Evolutionary conservation across 805 yeast genomes (phyloP).

Genomic region (Ogataea sp.): DNA sequence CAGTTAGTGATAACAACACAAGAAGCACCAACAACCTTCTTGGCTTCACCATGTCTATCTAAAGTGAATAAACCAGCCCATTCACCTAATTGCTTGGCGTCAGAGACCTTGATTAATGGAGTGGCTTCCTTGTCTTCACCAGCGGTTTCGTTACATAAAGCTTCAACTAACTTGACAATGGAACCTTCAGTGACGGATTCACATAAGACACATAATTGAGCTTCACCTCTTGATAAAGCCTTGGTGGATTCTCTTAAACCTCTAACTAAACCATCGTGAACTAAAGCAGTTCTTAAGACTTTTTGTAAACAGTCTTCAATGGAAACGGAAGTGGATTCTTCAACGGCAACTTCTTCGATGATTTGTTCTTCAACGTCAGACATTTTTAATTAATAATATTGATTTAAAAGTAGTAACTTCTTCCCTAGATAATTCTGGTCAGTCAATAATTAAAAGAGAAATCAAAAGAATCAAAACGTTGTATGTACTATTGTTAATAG

Average conservation of each 20-base stretch:
- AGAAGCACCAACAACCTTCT: constrained; percentile 99
- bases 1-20: constrained; percentile 99
- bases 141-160: constrained; percentile 97
- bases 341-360: constrained; percentile 67
- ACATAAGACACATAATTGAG: constrained; percentile 94
- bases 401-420: constrained; percentile 21
- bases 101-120: constrained; percentile 98
- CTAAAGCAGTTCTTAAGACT: constrained; percentile 95
- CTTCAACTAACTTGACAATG: constrained; percentile 96
- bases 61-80: constrained; percentile 99
- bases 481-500: neutral
- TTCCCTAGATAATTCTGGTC: constrained; percentile 34
- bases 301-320: constrained; percentile 98
- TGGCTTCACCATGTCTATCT: constrained; percentile 99
- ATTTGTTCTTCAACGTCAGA: constrained; percentile 92
- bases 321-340: constrained; percentile 82
- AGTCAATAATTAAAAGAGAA: constrained; percentile 14
- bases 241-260: constrained; percentile 99
- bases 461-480: neutral
- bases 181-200: constrained; percentile 98
- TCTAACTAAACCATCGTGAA: constrained; percentile 99
- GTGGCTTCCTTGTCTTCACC: constrained; percentile 92
- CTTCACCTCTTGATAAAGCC: constrained; percentile 97
- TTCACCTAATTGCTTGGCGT: constrained; percentile 99
- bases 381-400: constrained; percentile 30